Conservation (phyloP, 1,139 yeast genomes). For the Nakaseomyces uthaithaninus region DNA sequence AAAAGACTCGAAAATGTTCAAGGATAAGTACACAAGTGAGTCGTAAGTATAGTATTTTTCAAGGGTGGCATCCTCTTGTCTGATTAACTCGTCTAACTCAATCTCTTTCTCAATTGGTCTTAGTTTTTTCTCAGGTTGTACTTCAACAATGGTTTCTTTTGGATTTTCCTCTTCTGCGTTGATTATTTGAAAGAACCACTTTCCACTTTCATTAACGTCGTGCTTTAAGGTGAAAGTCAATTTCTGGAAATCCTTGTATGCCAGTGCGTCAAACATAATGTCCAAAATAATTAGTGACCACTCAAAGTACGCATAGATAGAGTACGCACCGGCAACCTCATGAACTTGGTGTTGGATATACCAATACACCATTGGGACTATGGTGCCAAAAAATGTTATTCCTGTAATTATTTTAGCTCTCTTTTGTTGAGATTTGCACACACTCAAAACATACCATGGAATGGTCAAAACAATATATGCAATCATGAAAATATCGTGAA, state of each 20-base stretch:
- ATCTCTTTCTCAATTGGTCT: conserved; percentile 7
- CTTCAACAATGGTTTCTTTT: conserved; percentile 7
- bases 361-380: conserved; percentile 79
- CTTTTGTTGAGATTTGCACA: conserved; percentile 46
- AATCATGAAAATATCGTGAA: conserved; percentile 94
- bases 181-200: conserved; percentile 15
- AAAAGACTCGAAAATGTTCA: conserved; percentile 50
- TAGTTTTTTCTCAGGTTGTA: background rate
- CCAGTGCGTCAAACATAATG: conserved; percentile 74
- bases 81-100: conserved; percentile 13
- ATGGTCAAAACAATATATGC: conserved; percentile 76
- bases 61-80: conserved; percentile 8
- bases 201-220: conserved; percentile 10
- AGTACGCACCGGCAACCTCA: conserved; percentile 85
- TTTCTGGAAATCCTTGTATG: conserved; percentile 58
- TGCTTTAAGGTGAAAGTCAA: conserved; percentile 16
- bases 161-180: conserved; percentile 3
- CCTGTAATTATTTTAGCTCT: conserved; percentile 47
- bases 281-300: conserved; percentile 84
- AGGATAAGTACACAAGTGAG: conserved; percentile 38
- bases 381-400: conserved; percentile 55
- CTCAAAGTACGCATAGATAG: conserved; percentile 87
- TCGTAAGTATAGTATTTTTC: conserved; percentile 16
- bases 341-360: conserved; percentile 91
- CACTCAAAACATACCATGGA: conserved; percentile 77